Base-by-base conservation (phyloP, 2,329 filamentous ascomycete species). In the Fusarium tricinctum region DNA sequence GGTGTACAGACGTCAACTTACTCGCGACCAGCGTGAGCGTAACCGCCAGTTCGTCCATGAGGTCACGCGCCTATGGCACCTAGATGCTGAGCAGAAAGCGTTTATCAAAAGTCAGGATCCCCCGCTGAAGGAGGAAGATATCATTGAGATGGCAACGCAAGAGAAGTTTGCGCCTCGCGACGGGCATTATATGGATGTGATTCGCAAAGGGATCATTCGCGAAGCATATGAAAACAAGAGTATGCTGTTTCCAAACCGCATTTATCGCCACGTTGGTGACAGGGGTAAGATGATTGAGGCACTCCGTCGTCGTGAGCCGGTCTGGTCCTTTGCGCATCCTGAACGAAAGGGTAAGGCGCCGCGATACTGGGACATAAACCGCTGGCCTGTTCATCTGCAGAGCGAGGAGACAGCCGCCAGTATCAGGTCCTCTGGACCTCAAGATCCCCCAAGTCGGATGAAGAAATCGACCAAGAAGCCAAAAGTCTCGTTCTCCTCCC, bases 341-440 rank as follows among this genome's bases (percentile, higher is more conserved):
- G 66, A 55, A 19, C 66, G 63, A 7, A 69, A 63, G 22, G 56
- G 26, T 32, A 58, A 46, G 9, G 67, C 47, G 48, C 69, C 51
- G 45, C 65, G 71, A 8, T 86, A 79, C 71, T 86, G 84, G 75
- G 73, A 76, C 64, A 73, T 86, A 44, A 77, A 82, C 69, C 79
- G 83, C 39, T 87, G 85, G 84, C 84, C 84, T 35, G 43, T 81
- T 20, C 69, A 80, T 26, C 71, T 81, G 52, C 81, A 84, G 66
- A 74, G 14, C 50, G 66, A 19, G 78, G 83, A 55, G 35, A 53
- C 20, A 45, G 28, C 17, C 53, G 60, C 19, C 63, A 66, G 3
- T 46, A 43, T 63, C 19, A 47, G 40, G 19, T 42, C 46, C 19
- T 45, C 50, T 12, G 9, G 8, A 6, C 55, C 54, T n/a, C 23